These are phyloP conservation scores for Cladosporium cucumerinum DNA, from an alignment of 2,329 filamentous ascomycete genomes.

Conservation along the genomic window DNA sequence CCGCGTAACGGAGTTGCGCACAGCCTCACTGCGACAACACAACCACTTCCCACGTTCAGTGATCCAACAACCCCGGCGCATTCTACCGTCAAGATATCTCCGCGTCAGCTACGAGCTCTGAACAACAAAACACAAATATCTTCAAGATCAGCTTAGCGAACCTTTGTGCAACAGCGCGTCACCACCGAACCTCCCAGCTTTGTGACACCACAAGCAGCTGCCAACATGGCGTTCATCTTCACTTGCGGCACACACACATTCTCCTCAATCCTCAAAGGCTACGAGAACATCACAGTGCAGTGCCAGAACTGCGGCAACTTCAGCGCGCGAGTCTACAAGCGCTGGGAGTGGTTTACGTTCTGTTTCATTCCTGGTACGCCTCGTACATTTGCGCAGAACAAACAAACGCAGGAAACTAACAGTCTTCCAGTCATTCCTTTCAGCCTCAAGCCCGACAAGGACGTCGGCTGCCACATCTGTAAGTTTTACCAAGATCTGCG, in stretches of 20 bases:
- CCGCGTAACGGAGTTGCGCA: background rate
- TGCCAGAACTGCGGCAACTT: conserved; percentile 54
- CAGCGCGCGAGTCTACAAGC: conserved; percentile 43
- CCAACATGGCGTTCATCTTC: conserved; percentile 35
- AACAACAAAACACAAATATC: background rate
- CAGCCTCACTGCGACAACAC: background rate
- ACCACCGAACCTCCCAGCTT: background rate
- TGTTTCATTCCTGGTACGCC: conserved; percentile 51
- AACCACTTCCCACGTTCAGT: background rate
- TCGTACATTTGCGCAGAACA: background rate
- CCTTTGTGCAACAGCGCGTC: background rate
- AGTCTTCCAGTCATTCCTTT: conserved; percentile 71
- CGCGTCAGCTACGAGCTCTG: background rate
- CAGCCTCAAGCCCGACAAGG: conserved; percentile 52
- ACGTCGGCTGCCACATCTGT: conserved; percentile 72
- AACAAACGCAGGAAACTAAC: background rate
- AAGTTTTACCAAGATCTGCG: conserved; percentile 64
- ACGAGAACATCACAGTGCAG: conserved; percentile 49
- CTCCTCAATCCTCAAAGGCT: conserved; percentile 43
- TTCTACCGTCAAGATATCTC: background rate
- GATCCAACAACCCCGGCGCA: background rate
- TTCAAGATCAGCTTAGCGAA: background rate
- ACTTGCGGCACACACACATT: conserved; percentile 52
- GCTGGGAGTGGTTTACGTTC: conserved; percentile 37
- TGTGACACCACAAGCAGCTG: conserved; percentile 6